phyloP scores from a whole-genome alignment of 202 grass and related monocot species.

The Schoenoplectus triqueter region DNA sequence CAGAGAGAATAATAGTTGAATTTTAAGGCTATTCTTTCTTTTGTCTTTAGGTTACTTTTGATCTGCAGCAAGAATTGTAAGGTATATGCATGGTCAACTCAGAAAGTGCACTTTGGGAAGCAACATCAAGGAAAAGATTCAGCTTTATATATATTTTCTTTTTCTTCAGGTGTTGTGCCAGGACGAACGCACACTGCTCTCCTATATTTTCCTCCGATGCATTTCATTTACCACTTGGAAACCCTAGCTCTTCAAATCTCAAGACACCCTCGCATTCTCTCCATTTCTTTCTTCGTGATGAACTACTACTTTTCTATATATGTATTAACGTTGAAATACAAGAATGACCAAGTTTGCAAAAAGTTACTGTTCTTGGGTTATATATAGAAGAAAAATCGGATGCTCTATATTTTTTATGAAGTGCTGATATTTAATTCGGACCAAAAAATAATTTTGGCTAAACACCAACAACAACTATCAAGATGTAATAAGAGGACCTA shows the following conservation, averaged over 20 bases:
- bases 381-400: too few species aligned
- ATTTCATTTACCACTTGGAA: slow-evolving; percentile 32
- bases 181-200: slow-evolving; percentile 23
- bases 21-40: slow-evolving; percentile 23
- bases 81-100: slow-evolving; percentile 42
- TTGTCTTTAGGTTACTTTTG: slow-evolving; percentile 19
- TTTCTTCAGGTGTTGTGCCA: neutral
- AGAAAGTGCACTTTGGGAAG: slow-evolving; percentile 41
- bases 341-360: too few species aligned
- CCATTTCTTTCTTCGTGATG: neutral
- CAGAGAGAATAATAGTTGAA: slow-evolving; percentile 13
- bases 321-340: neutral
- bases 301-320: neutral
- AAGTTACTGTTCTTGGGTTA: too few species aligned
- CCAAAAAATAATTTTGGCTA: too few species aligned
- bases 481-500: too few species aligned
- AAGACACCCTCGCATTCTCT: neutral
- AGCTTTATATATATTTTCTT: slow-evolving; percentile 11
- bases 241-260: slow-evolving; percentile 11
- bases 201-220: slow-evolving; percentile 28
- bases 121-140: slow-evolving; percentile 27
- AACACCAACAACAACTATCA: too few species aligned
- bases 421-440: neutral
- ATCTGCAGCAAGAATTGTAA: slow-evolving; percentile 13
- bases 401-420: neutral